Evolutionary conservation across 768 basidiomycete species (phyloP).

Genomic region (Pulveroboletus sp.): DNA sequence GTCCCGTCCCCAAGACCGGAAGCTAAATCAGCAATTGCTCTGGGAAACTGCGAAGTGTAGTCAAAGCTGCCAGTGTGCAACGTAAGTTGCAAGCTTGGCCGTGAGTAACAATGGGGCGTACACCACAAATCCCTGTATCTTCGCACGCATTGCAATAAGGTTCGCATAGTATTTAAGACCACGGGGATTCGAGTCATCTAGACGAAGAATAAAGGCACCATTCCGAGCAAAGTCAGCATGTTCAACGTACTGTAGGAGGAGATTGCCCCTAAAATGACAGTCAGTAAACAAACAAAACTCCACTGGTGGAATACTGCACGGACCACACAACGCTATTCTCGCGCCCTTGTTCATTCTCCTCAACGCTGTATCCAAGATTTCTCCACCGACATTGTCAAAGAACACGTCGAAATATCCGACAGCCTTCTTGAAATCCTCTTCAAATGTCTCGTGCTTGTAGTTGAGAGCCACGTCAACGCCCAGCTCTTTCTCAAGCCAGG

Average conservation of each 20-base stretch:
- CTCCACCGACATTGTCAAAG: conserved; percentile 83
- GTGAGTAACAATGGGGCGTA: conserved; percentile 30
- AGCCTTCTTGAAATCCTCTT: conserved; percentile 61
- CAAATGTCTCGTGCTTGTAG: conserved; percentile 80
- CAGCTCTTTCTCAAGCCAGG: conserved; percentile 80
- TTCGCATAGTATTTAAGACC: conserved; percentile 66
- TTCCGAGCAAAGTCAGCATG: neutral
- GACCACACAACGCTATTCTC: conserved; percentile 79
- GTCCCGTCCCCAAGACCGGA: conserved; percentile 61
- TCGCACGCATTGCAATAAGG: conserved; percentile 76
- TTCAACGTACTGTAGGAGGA: conserved; percentile 69
- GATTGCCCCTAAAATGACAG: conserved; percentile 60
- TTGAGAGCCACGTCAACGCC: conserved; percentile 83
- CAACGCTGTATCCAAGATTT: conserved; percentile 78
- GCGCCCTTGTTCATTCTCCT: conserved; percentile 74
- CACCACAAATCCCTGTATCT: conserved; percentile 83
- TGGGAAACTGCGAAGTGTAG: conserved; percentile 58
- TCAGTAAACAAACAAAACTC: conserved; percentile 2
- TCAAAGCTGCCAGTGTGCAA: conserved; percentile 66
- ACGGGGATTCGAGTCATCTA: conserved; percentile 58
- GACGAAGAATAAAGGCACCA: neutral
- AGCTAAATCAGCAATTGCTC: conserved; percentile 56
- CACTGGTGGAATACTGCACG: conserved; percentile 20
- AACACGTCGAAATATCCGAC: conserved; percentile 81
- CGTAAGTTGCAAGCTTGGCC: conserved; percentile 1